Evolutionary conservation across 2,329 filamentous ascomycete species (phyloP).

Genomic region (Curvularia eragrostidis): DNA sequence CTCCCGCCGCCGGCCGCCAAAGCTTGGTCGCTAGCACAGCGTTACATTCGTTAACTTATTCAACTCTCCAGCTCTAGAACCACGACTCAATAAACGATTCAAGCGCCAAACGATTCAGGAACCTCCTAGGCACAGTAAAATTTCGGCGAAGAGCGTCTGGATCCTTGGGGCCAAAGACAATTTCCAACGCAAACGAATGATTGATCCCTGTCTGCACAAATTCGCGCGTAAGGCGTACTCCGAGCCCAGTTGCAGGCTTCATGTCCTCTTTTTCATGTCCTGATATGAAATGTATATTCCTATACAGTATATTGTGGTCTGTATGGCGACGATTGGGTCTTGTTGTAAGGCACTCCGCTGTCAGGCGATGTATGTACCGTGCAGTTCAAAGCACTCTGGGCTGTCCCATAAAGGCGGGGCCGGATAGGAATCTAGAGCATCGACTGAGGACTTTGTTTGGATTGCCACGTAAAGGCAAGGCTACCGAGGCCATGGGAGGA

Average conservation of each 20-base stretch:
- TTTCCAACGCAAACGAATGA: background rate
- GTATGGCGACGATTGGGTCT: background rate
- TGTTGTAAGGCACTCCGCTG: background rate
- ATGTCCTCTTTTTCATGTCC: background rate
- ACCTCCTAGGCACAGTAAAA: background rate
- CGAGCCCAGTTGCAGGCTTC: background rate
- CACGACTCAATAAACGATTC: background rate
- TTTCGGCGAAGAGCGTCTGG: background rate
- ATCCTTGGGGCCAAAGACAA: background rate
- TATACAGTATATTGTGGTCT: background rate
- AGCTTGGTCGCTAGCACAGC: conserved; percentile 1
- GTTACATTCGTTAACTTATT: background rate
- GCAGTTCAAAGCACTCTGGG: conserved; percentile 1
- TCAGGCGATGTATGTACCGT: background rate
- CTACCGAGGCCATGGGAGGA: background rate
- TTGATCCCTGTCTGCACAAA: background rate
- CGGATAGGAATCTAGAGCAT: background rate
- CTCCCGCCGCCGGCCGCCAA: conserved; percentile 9
- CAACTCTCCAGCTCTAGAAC: background rate
- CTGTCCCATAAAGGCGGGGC: background rate
- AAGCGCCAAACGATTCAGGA: background rate
- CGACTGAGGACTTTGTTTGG: background rate
- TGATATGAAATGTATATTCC: background rate
- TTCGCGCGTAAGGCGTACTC: background rate
- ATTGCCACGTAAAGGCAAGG: background rate